Evolutionary conservation across 345 rosid genomes (phyloP).

Genomic region (Erucastrum elatum): DNA sequence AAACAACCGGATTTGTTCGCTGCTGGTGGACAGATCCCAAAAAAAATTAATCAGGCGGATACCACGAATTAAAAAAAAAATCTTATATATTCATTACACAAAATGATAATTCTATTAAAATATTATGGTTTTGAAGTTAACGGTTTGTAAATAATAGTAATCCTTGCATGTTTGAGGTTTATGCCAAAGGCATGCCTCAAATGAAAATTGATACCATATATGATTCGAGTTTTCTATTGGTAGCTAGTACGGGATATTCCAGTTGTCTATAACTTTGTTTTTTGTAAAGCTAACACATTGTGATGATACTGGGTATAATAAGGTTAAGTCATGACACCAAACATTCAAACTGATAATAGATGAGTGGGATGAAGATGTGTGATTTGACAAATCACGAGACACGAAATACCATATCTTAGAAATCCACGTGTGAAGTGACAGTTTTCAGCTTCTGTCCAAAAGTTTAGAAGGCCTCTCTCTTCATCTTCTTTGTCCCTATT

Average conservation of each 20-base stretch:
- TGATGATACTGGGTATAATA: constrained; percentile 4
- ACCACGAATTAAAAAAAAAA: no score
- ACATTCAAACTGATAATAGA: constrained; percentile 31
- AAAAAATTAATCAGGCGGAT: no score
- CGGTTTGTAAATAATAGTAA: no score
- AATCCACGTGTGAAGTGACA: constrained; percentile 46
- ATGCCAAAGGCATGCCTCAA: background rate
- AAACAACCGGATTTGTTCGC: no score
- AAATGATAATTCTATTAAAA: background rate
- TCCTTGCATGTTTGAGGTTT: background rate
- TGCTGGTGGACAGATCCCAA: no score
- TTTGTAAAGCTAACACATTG: background rate
- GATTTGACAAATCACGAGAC: constrained; percentile 43
- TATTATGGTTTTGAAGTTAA: background rate
- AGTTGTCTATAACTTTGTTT: background rate
- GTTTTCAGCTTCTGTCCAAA: constrained; percentile 34
- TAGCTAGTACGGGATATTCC: background rate
- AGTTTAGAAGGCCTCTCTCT: constrained; percentile 22
- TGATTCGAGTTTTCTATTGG: background rate
- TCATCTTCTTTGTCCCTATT: constrained; percentile 16
- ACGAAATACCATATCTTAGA: constrained; percentile 33
- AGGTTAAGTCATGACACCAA: constrained; percentile 13
- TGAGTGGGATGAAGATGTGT: constrained; percentile 9
- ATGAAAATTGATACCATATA: background rate
- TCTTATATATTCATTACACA: background rate